Evolutionary conservation across 2,329 filamentous ascomycete genomes (phyloP).

Genomic region (Catunica adiposa): DNA sequence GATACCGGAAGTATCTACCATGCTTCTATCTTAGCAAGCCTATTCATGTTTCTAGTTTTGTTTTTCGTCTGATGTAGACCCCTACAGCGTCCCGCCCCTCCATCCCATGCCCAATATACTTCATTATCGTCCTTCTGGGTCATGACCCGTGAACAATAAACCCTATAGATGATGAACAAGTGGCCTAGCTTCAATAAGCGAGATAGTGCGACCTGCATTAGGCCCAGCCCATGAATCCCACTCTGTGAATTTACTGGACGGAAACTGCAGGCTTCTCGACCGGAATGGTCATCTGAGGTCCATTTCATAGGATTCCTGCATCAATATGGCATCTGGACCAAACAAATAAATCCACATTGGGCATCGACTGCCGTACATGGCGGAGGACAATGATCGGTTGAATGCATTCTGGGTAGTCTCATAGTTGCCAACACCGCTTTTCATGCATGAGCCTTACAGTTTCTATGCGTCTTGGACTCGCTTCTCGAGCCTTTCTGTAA

Average conservation of each 20-base stretch:
- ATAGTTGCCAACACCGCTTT: background rate
- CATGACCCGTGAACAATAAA: background rate
- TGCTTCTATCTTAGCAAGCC: no score
- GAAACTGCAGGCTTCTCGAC: background rate
- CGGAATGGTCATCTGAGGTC: background rate
- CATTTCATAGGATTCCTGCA: constrained; percentile 9
- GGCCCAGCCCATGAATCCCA: background rate
- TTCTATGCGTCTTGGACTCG: background rate
- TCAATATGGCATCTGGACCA: constrained; percentile 11
- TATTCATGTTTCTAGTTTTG: no score
- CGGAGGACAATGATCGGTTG: background rate
- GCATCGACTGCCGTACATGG: background rate
- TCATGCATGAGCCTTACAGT: background rate
- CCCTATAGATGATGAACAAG: background rate
- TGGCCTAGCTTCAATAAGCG: background rate
- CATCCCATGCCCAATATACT: background rate
- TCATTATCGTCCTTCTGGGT: background rate
- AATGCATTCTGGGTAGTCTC: background rate
- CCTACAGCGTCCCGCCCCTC: background rate
- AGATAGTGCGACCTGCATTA: background rate
- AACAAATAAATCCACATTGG: constrained; percentile 9
- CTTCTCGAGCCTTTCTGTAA: background rate
- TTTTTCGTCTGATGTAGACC: background rate
- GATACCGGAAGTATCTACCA: no score
- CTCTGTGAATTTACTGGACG: background rate